These are phyloP conservation scores for Neurospora sp. DNA, from an alignment of 495 filamentous ascomycete species.

Conservation along the genomic window DNA sequence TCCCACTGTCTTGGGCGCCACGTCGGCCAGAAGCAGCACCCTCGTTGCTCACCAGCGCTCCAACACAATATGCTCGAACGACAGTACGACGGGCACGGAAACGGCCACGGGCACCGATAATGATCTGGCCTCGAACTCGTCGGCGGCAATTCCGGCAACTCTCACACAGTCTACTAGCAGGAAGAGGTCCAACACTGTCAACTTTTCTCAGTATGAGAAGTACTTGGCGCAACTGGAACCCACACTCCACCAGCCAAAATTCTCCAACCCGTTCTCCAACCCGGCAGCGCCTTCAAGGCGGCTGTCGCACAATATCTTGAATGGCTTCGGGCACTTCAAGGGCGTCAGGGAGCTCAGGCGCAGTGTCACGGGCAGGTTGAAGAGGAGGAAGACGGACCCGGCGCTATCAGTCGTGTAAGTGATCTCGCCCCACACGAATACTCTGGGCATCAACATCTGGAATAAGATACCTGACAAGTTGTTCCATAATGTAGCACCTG, in stretches of 20 bases:
- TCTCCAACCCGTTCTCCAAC: slow-evolving; percentile 18
- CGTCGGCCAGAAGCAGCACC: not conserved
- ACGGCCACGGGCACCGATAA: not conserved
- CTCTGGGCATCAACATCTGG: not conserved
- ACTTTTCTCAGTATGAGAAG: slow-evolving; percentile 43
- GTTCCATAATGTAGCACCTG: slow-evolving; percentile 31
- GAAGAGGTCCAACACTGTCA: slow-evolving; percentile 32
- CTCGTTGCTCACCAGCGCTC: not conserved
- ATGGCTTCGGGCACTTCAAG: slow-evolving; percentile 23
- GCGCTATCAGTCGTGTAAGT: slow-evolving; percentile 28
- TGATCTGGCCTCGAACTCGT: slow-evolving; percentile 2
- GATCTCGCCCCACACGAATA: not conserved
- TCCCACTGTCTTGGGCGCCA: not conserved
- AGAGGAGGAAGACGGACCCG: slow-evolving; percentile 18
- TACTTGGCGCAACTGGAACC: slow-evolving; percentile 35
- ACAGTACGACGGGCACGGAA: not conserved
- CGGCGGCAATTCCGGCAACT: slow-evolving; percentile 13
- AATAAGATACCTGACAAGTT: slow-evolving; percentile 6
- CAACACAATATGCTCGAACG: not conserved
- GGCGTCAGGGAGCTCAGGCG: slow-evolving; percentile 32
- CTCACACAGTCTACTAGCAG: slow-evolving; percentile 16
- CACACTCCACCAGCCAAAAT: slow-evolving; percentile 28
- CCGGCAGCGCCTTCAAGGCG: slow-evolving; percentile 6
- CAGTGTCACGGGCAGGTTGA: slow-evolving; percentile 30
- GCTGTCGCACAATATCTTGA: slow-evolving; percentile 18